These are phyloP conservation scores for Termitomyces sp. DNA, from an alignment of 768 basidiomycete species.

Conservation along the genomic window DNA sequence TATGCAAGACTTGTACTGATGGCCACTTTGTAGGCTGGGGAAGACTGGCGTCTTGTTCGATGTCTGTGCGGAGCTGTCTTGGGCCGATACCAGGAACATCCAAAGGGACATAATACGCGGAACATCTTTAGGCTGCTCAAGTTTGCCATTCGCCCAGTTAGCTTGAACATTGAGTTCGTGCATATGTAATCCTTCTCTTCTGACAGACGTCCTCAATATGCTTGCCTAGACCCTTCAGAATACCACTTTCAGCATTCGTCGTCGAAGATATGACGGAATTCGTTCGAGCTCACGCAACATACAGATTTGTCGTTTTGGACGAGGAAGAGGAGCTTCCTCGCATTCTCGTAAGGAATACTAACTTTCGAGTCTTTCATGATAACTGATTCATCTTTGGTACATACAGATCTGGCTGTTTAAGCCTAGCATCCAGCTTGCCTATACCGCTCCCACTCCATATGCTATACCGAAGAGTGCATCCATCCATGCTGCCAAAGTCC, in stretches of 20 bases:
- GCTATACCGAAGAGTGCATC: conserved; percentile 57
- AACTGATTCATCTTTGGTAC: not conserved
- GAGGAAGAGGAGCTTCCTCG: conserved; percentile 80
- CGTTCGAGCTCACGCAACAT: conserved; percentile 87
- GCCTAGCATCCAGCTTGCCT: conserved; percentile 77
- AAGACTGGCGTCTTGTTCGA: conserved; percentile 59
- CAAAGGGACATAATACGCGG: conserved; percentile 22
- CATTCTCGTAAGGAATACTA: conserved; percentile 56
- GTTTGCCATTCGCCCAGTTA: conserved; percentile 74
- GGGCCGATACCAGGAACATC: conserved; percentile 61
- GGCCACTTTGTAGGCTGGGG: conserved; percentile 38
- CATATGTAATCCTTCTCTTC: not conserved
- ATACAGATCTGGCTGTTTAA: conserved; percentile 94
- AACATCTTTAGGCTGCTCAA: conserved; percentile 73
- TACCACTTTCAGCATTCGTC: conserved; percentile 82
- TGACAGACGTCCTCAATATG: not conserved
- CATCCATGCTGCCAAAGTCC: conserved; percentile 72
- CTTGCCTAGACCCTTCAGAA: conserved; percentile 32
- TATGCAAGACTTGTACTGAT: conserved; percentile 3
- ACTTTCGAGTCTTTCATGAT: not conserved
- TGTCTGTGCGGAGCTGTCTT: conserved; percentile 84
- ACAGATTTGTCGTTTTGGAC: conserved; percentile 85
- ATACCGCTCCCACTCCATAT: conserved; percentile 50
- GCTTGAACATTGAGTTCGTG: conserved; percentile 59
- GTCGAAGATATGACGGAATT: conserved; percentile 90